These are phyloP conservation scores for Leccinum sublutescens DNA, from an alignment of 768 basidiomycete genomes.

Conservation along the genomic window DNA sequence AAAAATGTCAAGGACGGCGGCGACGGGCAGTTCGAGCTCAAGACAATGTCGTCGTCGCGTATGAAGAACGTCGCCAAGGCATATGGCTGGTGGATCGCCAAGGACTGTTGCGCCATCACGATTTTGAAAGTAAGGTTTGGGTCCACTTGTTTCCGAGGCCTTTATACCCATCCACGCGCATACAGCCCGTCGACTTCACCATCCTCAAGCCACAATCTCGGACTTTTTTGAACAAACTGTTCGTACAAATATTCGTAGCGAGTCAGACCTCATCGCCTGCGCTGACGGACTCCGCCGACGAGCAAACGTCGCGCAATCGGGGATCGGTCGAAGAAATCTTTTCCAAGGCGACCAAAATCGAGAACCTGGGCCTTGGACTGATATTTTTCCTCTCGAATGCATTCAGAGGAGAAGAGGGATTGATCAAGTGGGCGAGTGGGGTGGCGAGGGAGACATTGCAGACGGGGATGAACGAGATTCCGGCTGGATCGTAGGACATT, in stretches of 20 bases:
- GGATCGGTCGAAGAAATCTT: constrained; percentile 74
- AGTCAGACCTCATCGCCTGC: constrained; percentile 75
- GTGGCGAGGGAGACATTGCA: constrained; percentile 71
- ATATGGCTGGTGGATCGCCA: constrained; percentile 92
- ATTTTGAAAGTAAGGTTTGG: constrained; percentile 73
- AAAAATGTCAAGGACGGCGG: constrained; percentile 56
- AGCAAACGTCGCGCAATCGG: constrained; percentile 49
- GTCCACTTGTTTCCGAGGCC: not conserved
- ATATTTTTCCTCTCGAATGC: constrained; percentile 64
- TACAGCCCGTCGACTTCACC: constrained; percentile 86
- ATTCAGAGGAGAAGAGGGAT: constrained; percentile 40
- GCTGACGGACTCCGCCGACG: constrained; percentile 38
- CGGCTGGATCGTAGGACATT: no score
- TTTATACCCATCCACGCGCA: not conserved
- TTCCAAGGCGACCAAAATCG: constrained; percentile 65
- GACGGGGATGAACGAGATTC: constrained; percentile 57
- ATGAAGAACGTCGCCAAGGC: constrained; percentile 75
- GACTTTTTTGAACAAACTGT: constrained; percentile 67
- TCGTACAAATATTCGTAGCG: constrained; percentile 66
- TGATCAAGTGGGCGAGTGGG: constrained; percentile 65
- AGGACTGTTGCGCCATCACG: constrained; percentile 68
- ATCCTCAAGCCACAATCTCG: constrained; percentile 59
- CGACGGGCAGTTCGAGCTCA: constrained; percentile 39
- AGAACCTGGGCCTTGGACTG: constrained; percentile 71
- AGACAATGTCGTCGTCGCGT: constrained; percentile 55